phyloP scores from a whole-genome alignment of 331 rosid genomes.

The Rhamnella rubrinervis region DNA sequence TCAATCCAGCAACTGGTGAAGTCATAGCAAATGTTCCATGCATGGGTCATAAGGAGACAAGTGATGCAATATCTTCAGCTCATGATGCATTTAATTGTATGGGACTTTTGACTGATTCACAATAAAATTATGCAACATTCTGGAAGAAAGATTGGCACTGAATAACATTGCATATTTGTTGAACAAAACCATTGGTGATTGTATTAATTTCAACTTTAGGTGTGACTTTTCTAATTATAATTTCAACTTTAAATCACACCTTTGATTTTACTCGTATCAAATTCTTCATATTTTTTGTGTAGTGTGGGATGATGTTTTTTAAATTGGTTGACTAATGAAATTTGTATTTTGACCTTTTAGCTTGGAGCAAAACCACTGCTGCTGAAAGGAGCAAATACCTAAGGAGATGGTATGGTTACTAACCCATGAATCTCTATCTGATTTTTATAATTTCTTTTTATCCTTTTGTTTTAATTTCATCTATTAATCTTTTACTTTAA shows the following conservation, averaged over 20 bases:
- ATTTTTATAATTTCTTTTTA: neutral
- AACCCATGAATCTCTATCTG: conserved; percentile 21
- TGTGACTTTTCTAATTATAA: too few species aligned
- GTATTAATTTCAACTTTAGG: neutral
- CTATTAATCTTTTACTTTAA: neutral
- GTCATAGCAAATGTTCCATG: conserved; percentile 75
- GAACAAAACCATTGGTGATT: conserved; percentile 5
- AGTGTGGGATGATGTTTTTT: neutral
- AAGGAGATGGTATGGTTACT: conserved; percentile 72
- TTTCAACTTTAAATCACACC: too few species aligned
- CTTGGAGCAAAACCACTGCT: conserved; percentile 91
- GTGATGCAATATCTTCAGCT: conserved; percentile 92
- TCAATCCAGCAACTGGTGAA: conserved; percentile 90
- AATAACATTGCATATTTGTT: conserved; percentile 1
- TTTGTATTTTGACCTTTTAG: conserved; percentile 40
- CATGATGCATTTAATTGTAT: conserved; percentile 61
- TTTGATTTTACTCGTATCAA: neutral
- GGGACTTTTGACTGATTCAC: conserved; percentile 25
- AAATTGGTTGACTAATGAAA: conserved; percentile 14
- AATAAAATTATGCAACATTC: conserved; percentile 18
- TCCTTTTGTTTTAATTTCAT: neutral
- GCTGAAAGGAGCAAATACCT: conserved; percentile 78
- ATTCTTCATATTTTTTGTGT: neutral
- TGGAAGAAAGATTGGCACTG: conserved; percentile 1
- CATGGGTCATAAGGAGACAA: conserved; percentile 88